Base-by-base conservation (phyloP, 768 basidiomycete genomes). In the Psilocybe cubensis region DNA sequence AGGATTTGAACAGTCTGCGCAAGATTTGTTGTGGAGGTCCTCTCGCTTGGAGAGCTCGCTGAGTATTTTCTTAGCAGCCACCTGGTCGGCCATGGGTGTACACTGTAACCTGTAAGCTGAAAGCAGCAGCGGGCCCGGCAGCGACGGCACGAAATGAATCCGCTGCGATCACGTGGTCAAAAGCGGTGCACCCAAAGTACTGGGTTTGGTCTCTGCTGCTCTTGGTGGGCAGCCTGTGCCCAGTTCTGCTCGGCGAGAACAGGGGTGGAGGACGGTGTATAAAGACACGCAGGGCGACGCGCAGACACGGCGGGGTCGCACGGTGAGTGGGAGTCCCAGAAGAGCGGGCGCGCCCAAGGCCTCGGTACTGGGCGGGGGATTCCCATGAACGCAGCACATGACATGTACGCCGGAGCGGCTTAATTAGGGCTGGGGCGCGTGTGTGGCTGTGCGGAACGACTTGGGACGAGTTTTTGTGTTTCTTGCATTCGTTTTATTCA, bases 1-100 rank as follows among this genome's bases (percentile, higher is more conserved):
- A n/a, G 91, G 94, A 59, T 90, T 94, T 9, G 76, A 72, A 66
- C 94, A 97, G 69, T 96, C 94, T 12, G 83, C 80, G 70, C 94
- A 97, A 41, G 76, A 62, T 74, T 86, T 89, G 77, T 97, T 96
- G 28, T 79, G 78, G 59, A 91, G 78, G 56, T 85, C 88, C 42
- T 88, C 86, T 45, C 84, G 83, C 60, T 83, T 87, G 68, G 85
- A 81, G 67, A 96, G 87, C 28, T 89, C 88, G 63, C 84, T 83
- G 12, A 96, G 85, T 28, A 82, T 79, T 61, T 86, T 87, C 69
- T 85, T 90, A 24, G 87, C 86, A 40, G 82, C 78, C 8, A 72
- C 72, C 70, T 92, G 91, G 69, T 91, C 86, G 35, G 75, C 65
- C 80, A 82, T 82, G 62, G 61, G 40, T 43, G 35, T 7, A 41